Evolutionary conservation across 176 grass and related monocot species (phyloP).

Genomic region (Microstegium vimineum): DNA sequence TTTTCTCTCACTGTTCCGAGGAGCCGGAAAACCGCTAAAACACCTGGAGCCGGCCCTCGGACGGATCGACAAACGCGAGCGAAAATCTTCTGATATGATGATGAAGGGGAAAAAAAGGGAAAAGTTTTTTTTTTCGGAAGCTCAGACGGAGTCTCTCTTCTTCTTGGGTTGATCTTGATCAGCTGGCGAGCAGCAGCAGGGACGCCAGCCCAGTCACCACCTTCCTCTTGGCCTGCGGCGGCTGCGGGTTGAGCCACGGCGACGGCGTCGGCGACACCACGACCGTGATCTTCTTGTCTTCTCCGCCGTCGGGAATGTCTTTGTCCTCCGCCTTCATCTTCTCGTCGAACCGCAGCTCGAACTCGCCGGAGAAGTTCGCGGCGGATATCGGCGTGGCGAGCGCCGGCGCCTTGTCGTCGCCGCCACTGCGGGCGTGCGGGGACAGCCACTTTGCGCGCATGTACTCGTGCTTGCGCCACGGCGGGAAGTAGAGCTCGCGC

Average conservation of each 20-base stretch:
- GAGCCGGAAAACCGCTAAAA: constrained; percentile 40
- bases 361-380: constrained; percentile 34
- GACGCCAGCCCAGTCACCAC: constrained; percentile 50
- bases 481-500: constrained; percentile 65
- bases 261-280: constrained; percentile 21
- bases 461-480: constrained; percentile 89
- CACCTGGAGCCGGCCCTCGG: constrained; percentile 15
- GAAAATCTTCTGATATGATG: not conserved
- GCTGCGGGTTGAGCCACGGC: not conserved
- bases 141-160: not conserved
- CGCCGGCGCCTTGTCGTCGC: not conserved
- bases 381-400: not conserved
- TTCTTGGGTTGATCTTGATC: not conserved
- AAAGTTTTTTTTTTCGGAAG: not conserved
- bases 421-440: constrained; percentile 11
- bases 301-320: no score
- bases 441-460: constrained; percentile 87
- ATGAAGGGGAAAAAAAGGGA: no score
- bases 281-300: constrained; percentile 19
- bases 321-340: not conserved
- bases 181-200: constrained; percentile 22
- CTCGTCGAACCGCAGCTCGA: constrained; percentile 32
- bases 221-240: constrained; percentile 9
- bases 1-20: constrained; percentile 20
- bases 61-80: constrained; percentile 13